Evolutionary conservation across 768 basidiomycete genomes (phyloP).

Genomic region (Auricularia heimuer): DNA sequence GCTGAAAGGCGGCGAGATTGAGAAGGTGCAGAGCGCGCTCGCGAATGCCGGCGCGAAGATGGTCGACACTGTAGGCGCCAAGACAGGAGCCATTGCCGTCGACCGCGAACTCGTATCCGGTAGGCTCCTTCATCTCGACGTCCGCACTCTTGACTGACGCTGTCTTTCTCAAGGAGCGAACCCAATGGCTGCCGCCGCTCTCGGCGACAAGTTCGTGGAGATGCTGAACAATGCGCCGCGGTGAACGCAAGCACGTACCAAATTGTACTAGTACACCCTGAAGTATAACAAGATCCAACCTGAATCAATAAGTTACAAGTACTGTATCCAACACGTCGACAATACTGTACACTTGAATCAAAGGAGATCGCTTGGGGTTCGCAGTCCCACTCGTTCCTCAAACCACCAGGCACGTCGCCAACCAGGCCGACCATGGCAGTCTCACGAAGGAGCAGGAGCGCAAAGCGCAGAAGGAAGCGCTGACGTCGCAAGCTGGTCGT

Average conservation of each 20-base stretch:
- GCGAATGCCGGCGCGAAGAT: constrained; percentile 16
- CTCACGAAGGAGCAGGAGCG: too few species aligned
- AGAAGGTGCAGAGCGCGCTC: constrained; percentile 17
- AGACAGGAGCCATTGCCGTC: constrained; percentile 16
- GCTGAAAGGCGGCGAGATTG: constrained; percentile 16
- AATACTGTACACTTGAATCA: too few species aligned
- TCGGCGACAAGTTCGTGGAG: constrained; percentile 18
- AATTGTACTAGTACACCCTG: not conserved
- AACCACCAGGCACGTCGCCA: too few species aligned
- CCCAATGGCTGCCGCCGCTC: constrained; percentile 14
- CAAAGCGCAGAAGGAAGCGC: too few species aligned
- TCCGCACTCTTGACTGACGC: too few species aligned
- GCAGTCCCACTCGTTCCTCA: too few species aligned
- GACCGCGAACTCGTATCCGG: constrained; percentile 19
- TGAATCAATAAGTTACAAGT: too few species aligned
- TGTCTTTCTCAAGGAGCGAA: constrained; percentile 9
- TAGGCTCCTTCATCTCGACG: too few species aligned
- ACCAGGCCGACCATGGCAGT: too few species aligned
- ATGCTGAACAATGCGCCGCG: constrained; percentile 11
- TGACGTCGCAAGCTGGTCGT: too few species aligned
- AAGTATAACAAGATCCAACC: not conserved
- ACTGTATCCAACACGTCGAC: too few species aligned
- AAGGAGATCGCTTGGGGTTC: too few species aligned
- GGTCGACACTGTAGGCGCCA: constrained; percentile 11
- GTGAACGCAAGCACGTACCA: not conserved